Base-by-base conservation (phyloP, 2,329 filamentous ascomycete species). In the Fusarium luffae region DNA sequence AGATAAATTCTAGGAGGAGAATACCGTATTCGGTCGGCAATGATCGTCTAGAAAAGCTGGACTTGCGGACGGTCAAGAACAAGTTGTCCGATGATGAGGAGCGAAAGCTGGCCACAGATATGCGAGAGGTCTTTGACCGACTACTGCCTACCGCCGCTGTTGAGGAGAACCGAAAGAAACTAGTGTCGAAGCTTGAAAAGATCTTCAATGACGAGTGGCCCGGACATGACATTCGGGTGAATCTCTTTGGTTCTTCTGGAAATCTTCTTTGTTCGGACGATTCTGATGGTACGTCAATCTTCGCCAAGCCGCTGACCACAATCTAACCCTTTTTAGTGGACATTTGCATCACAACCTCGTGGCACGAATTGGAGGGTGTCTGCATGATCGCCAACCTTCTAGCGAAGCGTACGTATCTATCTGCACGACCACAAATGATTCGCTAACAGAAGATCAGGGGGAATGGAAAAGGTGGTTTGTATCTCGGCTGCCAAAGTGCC, bases 161-260 rank as follows among this genome's bases (percentile, higher is more conserved):
- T 63, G 92, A 97, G 74, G 84, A 88, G 64, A 90, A 93, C 70
- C 87, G 95, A 64, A 85, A 86, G 69, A 89, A 88, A 75, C 88
- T 99, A 73, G 89, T 98, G n/a, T 84, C 86, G 71, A 99, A 98
- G 82, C 82, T 99, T 75, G 92, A 97, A 80, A 90, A 87, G 71
- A 88, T 98, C 42, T 89, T 99, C 78, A 96, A 97, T 75, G 88
- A 92, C 10, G 90, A 97, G 77, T 99, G 95, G 93, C 96, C 96
- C 2, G 93, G 92, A 2, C 91, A 93, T 75, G 88, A 97, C 66
- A 98, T 98, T 76, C 90, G 88, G 71, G 96, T 98, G 37, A 91
- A 96, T 78, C 89, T 98, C 18, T 99, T 99, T 85, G 96, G 96
- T n/a, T 98, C 96, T 7, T 98, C 96, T 7, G 96, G 96, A 49